Base-by-base conservation (phyloP, 2,329 filamentous ascomycete species). In the Polytolypa hystricis region DNA sequence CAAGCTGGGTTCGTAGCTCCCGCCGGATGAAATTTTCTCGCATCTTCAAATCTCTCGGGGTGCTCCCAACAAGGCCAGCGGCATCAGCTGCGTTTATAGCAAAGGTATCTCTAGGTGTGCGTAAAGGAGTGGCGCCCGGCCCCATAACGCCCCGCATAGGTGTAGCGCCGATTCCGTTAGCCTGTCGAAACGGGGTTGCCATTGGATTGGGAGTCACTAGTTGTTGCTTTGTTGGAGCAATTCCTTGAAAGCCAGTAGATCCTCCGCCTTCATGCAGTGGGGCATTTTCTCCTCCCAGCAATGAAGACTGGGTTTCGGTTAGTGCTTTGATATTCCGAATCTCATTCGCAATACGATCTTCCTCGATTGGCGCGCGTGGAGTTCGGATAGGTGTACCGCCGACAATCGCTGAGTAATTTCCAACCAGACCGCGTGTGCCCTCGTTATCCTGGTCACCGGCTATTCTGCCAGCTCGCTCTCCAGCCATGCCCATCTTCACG, bases 401-500 rank as follows among this genome's bases (percentile, higher is more conserved):
- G 54, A 91, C 81, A 35, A 94, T 74, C 26, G 75, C 78, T 11
- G 81, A 77, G 58, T 98, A 98, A 48, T 86, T 84, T 46, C 84
- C 85, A 40, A 96, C 74, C 30, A 98, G 69, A 4, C 87, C 86
- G 46, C 82, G 77, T 0, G 87, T 93, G 35, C 84, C 77, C 53
- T 85, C 77, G 45, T 87, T 93, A 41, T 94, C 85, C 55, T 83
- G 82, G 36, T 78, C 77, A 30, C 75, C 74, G 4, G 84, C 84
- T 56, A 83, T 69, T 44, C 71, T 66, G 51, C 79, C 86, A 29
- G 91, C 91, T 35, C 81, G 79, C 53, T 95, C 86, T 25, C 89
- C 91, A 42, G 86, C 76, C 73, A 93, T 83, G 30, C 91, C 89
- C 86, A 96, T 93, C 67, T 98, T 98, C 46, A 98, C 85, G 52